These are phyloP conservation scores for Suillus lakei DNA, from an alignment of 768 basidiomycete species.

Conservation along the genomic window DNA sequence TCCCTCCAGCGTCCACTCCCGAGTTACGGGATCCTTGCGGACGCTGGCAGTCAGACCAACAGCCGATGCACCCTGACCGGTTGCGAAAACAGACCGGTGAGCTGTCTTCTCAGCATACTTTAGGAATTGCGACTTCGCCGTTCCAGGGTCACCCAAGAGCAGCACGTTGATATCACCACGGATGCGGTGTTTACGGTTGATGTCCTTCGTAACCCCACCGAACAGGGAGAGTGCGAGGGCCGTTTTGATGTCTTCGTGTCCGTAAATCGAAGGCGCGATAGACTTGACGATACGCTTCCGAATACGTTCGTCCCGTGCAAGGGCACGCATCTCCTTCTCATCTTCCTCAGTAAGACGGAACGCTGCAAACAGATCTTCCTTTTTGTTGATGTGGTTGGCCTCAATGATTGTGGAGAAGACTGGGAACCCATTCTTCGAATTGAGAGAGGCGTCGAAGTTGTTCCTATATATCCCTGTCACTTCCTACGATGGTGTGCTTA, in stretches of 20 bases:
- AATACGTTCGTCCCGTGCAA: slow-evolving; percentile 92
- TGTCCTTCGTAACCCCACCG: slow-evolving; percentile 92
- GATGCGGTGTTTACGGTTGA: slow-evolving; percentile 94
- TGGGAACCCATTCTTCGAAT: slow-evolving; percentile 98
- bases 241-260: slow-evolving; percentile 99
- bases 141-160: slow-evolving; percentile 96
- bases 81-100: slow-evolving; percentile 96
- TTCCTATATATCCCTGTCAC: slow-evolving; percentile 98
- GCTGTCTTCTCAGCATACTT: slow-evolving; percentile 99
- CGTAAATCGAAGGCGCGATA: slow-evolving; percentile 98
- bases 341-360: slow-evolving; percentile 98
- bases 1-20: slow-evolving; percentile 98
- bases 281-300: slow-evolving; percentile 98
- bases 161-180: slow-evolving; percentile 98
- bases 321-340: slow-evolving; percentile 85
- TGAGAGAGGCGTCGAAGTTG: slow-evolving; percentile 97
- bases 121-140: slow-evolving; percentile 98
- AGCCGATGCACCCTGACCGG: slow-evolving; percentile 97
- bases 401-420: slow-evolving; percentile 99
- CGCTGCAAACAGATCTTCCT: slow-evolving; percentile 98
- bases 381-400: slow-evolving; percentile 98
- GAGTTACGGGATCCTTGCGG: slow-evolving; percentile 96
- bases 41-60: slow-evolving; percentile 99
- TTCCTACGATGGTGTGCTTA: slow-evolving; percentile 60
- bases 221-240: slow-evolving; percentile 95